A percentile compares a stretch with the other conserved stretches of the same genome.
Evolutionary conservation across 768 basidiomycete species (phyloP).

Genomic region (Hypholoma fasciculare): DNA sequence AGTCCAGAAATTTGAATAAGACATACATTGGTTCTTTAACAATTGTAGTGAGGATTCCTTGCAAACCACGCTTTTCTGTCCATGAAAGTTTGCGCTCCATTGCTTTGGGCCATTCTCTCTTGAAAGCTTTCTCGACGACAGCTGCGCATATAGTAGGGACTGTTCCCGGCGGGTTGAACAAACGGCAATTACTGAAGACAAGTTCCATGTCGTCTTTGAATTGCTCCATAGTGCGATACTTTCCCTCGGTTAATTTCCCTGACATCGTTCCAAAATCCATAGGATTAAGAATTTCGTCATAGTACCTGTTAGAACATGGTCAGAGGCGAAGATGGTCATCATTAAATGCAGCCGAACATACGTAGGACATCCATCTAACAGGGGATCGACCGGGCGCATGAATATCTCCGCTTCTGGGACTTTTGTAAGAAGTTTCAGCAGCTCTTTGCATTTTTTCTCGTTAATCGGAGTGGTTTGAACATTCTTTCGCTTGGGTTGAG

Average conservation of each 20-base stretch:
- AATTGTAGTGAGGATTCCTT: conserved; percentile 66
- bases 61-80: conserved; percentile 79
- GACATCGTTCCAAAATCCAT: conserved; percentile 92
- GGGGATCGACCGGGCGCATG: conserved; percentile 79
- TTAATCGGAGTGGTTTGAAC: conserved; percentile 57
- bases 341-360: conserved; percentile 37
- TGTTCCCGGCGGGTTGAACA: conserved; percentile 87
- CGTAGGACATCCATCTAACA: conserved; percentile 87
- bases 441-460: conserved; percentile 80
- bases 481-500: conserved; percentile 35
- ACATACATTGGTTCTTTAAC: conserved; percentile 68
- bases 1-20: conserved; percentile 2
- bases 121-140: conserved; percentile 70
- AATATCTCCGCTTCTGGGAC: conserved; percentile 75
- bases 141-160: conserved; percentile 74
- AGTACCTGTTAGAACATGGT: conserved; percentile 59
- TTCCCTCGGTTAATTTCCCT: conserved; percentile 60
- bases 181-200: conserved; percentile 85
- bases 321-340: neutral
- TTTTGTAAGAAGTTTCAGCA: conserved; percentile 60
- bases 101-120: conserved; percentile 84
- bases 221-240: conserved; percentile 80
- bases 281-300: conserved; percentile 86
- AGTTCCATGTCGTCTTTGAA: conserved; percentile 81
- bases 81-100: conserved; percentile 72